These are phyloP conservation scores for Starmerella scarabaei DNA, from an alignment of 805 yeast species.

Conservation along the genomic window DNA sequence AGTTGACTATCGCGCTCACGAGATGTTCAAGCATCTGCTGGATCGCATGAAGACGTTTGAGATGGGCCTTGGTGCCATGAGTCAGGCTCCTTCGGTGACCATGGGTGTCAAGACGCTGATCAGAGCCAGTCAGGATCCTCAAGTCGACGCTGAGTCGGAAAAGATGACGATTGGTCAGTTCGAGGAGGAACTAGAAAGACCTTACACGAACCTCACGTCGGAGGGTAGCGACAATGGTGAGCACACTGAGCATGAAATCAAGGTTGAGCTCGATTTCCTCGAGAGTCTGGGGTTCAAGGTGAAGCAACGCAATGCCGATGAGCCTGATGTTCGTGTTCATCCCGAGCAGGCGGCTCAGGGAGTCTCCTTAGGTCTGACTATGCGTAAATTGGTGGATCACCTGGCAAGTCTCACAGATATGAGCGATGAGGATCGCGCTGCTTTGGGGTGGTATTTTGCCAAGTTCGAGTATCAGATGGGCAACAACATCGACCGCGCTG, in stretches of 20 bases:
- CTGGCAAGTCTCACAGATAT: slow-evolving; percentile 25
- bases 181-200: slow-evolving; percentile 28
- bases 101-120: slow-evolving; percentile 31
- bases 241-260: slow-evolving; percentile 19
- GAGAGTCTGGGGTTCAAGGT: slow-evolving; percentile 23
- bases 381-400: slow-evolving; percentile 26
- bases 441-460: slow-evolving; percentile 32
- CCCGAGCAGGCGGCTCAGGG: slow-evolving; percentile 28
- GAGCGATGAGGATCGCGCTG: slow-evolving; percentile 27
- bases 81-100: slow-evolving; percentile 17
- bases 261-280: slow-evolving; percentile 24
- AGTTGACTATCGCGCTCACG: slow-evolving; percentile 26
- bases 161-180: slow-evolving; percentile 28
- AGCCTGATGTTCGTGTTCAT: slow-evolving; percentile 20
- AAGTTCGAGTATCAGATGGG: slow-evolving; percentile 31
- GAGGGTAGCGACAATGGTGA: slow-evolving; percentile 15
- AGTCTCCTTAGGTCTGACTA: slow-evolving; percentile 29
- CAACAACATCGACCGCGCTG: slow-evolving; percentile 26
- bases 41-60: slow-evolving; percentile 28
- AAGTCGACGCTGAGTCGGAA: slow-evolving; percentile 25
- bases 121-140: slow-evolving; percentile 30
- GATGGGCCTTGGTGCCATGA: slow-evolving; percentile 21
- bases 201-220: slow-evolving; percentile 17
- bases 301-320: slow-evolving; percentile 3
- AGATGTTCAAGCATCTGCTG: slow-evolving; percentile 28